These are phyloP conservation scores for Saccharomyces uvarum DNA, from an alignment of 1,139 yeast genomes.

Conservation along the genomic window DNA sequence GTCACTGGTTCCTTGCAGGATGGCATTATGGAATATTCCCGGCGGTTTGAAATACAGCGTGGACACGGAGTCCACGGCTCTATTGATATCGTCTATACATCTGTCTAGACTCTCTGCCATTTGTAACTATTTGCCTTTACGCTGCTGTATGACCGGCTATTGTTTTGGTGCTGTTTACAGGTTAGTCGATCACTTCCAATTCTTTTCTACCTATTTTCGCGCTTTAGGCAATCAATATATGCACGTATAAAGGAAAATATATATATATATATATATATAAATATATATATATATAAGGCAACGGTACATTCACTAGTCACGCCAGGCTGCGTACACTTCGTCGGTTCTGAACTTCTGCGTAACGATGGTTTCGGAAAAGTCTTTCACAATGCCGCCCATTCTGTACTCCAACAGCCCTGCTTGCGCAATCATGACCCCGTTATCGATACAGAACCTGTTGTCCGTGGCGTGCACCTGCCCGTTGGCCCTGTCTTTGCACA, in stretches of 20 bases:
- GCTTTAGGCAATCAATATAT: neutral
- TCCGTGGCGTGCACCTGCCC: constrained; percentile 91
- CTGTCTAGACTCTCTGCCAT: constrained; percentile 25
- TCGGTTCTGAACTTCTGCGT: constrained; percentile 92
- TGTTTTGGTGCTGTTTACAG: neutral
- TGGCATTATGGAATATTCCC: constrained; percentile 32
- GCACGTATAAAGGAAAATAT: neutral
- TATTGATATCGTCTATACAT: constrained; percentile 24
- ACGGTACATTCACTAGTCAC: constrained; percentile 36
- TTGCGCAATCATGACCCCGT: constrained; percentile 98
- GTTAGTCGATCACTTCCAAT: neutral
- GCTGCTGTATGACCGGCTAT: neutral
- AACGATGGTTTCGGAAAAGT: constrained; percentile 67
- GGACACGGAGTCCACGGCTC: constrained; percentile 24
- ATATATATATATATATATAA: neutral
- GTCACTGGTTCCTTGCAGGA: constrained; percentile 16
- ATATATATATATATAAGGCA: neutral
- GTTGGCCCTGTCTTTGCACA: constrained; percentile 76
- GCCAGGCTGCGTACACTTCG: constrained; percentile 86
- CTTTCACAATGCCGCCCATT: constrained; percentile 58
- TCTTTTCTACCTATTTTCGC: neutral
- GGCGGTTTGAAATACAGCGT: constrained; percentile 31
- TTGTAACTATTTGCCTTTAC: neutral
- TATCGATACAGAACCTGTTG: constrained; percentile 92
- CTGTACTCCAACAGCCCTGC: constrained; percentile 87